Evolutionary conservation across 208 protist species (phyloP), one percentile per base, ranked within the genome.

Genomic region (Angomonas ambiguus): DNA sequence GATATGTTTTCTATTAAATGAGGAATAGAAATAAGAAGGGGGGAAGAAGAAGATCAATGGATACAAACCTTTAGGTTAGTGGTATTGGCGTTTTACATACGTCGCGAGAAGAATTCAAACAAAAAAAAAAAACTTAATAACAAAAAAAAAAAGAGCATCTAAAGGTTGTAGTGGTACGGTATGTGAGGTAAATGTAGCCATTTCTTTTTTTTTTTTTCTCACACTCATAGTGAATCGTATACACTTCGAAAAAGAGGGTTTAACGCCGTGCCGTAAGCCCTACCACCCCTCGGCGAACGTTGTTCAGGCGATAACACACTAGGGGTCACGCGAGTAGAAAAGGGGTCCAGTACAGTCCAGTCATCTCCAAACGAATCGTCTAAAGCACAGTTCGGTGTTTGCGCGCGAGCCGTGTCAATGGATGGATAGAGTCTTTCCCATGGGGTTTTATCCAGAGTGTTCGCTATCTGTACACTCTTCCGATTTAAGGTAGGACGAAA

Each of bases 91-190:
- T n/a, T n/a, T n/a, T n/a, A n/a, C n/a, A n/a, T n/a, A n/a, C n/a
- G n/a, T n/a, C n/a, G n/a, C n/a, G n/a, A n/a, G n/a, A n/a, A n/a
- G n/a, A n/a, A n/a, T n/a, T n/a, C 55, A 48, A 48, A 11, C 56
- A 48, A 48, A 48, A 48, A 48, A 48, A 48, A 48, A 61, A 69
- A 53, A 60, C 57, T 30, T 28, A 35, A 33, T 20, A 34, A 41
- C 41, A 35, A 3, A 30, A 69, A 67, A 65, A 42, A n/a, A n/a
- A n/a, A n/a, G n/a, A n/a, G n/a, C n/a, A n/a, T n/a, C n/a, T n/a
- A n/a, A n/a, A n/a, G n/a, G n/a, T n/a, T n/a, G n/a, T n/a, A n/a
- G n/a, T n/a, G n/a, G n/a, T n/a, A n/a, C n/a, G n/a, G n/a, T n/a
- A n/a, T 67, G 16, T 35, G 41, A 42, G 18, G 66, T 25, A 67